These are phyloP conservation scores for Polygonum maritimum DNA, from an alignment of 148 eudicot genomes.

Conservation along the genomic window DNA sequence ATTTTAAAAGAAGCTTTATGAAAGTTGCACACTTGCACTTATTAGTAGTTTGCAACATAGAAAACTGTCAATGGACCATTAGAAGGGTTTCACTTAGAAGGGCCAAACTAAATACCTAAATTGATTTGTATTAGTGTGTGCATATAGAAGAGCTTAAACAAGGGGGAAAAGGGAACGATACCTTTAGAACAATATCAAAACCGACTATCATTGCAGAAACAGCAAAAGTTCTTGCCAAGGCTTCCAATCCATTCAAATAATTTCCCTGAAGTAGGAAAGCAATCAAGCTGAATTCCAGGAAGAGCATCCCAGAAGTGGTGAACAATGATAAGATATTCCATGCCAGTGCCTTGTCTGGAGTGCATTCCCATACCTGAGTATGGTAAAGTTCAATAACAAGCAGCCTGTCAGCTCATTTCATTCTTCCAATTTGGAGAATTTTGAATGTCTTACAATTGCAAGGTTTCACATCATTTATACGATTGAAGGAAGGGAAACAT, in stretches of 20 bases:
- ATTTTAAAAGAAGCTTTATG: neutral
- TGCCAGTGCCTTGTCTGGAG: slow-evolving; percentile 48
- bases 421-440: neutral
- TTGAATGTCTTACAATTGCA: neutral
- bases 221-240: slow-evolving; percentile 63
- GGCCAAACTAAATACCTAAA: neutral
- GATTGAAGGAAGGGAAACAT: neutral
- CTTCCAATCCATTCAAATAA: slow-evolving; percentile 60
- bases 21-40: neutral
- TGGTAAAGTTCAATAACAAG: neutral
- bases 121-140: neutral
- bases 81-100: neutral
- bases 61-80: neutral
- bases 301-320: slow-evolving; percentile 65
- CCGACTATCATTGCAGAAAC: slow-evolving; percentile 66
- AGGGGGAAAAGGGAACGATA: slow-evolving; percentile 15
- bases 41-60: neutral
- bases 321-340: slow-evolving; percentile 72
- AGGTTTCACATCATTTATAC: neutral
- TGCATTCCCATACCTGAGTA: slow-evolving; percentile 70
- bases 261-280: slow-evolving; percentile 88
- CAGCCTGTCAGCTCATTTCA: neutral
- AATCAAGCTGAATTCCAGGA: slow-evolving; percentile 85
- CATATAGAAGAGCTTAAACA: neutral
- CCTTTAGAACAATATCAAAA: slow-evolving; percentile 68